Evolutionary conservation across 495 filamentous ascomycete genomes (phyloP), one percentile per base, ranked within the genome.

Genomic region (Aspergillus ostianus): DNA sequence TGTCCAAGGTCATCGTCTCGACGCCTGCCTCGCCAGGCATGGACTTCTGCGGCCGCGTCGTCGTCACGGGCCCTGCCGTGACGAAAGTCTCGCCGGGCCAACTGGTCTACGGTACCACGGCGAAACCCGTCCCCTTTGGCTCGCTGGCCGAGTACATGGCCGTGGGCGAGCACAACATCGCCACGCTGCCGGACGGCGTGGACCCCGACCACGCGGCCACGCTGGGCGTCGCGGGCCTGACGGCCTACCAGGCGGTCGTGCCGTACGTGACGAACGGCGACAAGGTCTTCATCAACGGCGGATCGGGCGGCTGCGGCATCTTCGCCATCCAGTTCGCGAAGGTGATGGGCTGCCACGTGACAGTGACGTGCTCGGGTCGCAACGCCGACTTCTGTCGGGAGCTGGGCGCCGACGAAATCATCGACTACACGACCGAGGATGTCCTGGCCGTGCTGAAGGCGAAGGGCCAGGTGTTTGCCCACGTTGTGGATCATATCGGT

Each of bases 251-350:
- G 67, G 65, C 75, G 21, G 74, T 90, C 26, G 72, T 72, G n/a
- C 80, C 82, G 13, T 72, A 83, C 61, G 78, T 86, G 51, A 75
- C 77, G 47, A 23, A 64, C 0, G 83, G 83, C 6, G 79, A 83
- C 51, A 80, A 79, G 58, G 77, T 91, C 29, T 87, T 90, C 67
- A 79, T 91, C 61, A 89, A 89, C 56, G 87, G 84, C 26, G 87
- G 86, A 2, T 84, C 81, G 0, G 88, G 87, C 8, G 86, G 87
- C 0, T 78, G 76, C 6, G 87, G 87, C 0, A 74, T 79, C 0
- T 87, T 84, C 62, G 80, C 77, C 4, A 85, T 90, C 55, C 86
- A 90, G 65, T 80, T 89, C 57, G 87, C 87, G 9, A 89, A 89
- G 67, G 68, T 73, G 4, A 58, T 84, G n/a, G 86, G 87, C 0